Base-by-base conservation (phyloP, 208 protist genomes). In the Leishmania amazonensis region DNA sequence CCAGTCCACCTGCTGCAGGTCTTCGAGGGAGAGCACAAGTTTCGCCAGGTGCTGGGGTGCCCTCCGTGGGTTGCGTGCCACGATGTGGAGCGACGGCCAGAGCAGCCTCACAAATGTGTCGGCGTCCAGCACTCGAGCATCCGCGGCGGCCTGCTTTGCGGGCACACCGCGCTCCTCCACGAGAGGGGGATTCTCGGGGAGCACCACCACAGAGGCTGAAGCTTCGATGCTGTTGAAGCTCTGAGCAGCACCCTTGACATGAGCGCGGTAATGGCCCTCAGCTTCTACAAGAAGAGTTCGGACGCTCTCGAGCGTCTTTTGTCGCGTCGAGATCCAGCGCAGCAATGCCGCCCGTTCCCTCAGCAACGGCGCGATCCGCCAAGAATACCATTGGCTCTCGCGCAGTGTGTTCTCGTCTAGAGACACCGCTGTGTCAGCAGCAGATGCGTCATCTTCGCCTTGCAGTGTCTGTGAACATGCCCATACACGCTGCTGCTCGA, bases 21-120 rank as follows among this genome's bases (percentile, higher is more conserved):
- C 70, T 45, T 96, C 94, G 4, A 97, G 80, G 4, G 91, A 89
- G 75, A 96, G 92, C 45, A 83, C 86, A 9, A 95, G 45, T 4
- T 76, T 76, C 54, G 85, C 83, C 28, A 94, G 89, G 75, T 85
- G 85, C 68, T 90, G 92, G 24, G 83, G 78, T 2, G 89, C 88
- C 1, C 85, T 81, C n/a, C 64, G 38, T 2, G 79, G 73, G 81
- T 88, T 81, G 11, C 40, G 49, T n/a, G 89, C 78, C 11, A 83
- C 88, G 11, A 76, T 83, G 65, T 81, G 72, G 40, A 96, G 85
- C 0, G 85, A 57, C 3, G 87, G 68, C 64, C 88, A 86, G 31
- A 91, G 82, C 17, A 93, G 15, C 2, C 81, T 57, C 21, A 87
- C 84, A 19, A 93, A 87, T 49, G 78, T 58, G 31, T 79, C 74